Evolutionary conservation across 129 eudicot genomes (phyloP).

Genomic region (Deinandra increscens): DNA sequence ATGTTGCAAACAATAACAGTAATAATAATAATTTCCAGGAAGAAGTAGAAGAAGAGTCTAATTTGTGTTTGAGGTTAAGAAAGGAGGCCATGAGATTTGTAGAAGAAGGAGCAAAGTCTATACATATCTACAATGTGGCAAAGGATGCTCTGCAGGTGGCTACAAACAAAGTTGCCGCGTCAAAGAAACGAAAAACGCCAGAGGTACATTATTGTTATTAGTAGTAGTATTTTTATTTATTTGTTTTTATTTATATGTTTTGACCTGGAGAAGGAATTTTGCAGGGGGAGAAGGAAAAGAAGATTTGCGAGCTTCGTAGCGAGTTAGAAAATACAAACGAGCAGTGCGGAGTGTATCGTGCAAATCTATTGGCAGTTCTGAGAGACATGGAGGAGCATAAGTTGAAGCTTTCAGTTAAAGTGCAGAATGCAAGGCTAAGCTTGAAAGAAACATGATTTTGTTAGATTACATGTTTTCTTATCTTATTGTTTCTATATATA

Average conservation of each 20-base stretch:
- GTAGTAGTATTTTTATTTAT: neutral
- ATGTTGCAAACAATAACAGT: conserved; percentile 14
- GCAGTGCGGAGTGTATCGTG: conserved; percentile 40
- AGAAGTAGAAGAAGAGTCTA: no score
- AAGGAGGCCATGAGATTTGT: conserved; percentile 73
- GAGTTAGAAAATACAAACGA: conserved; percentile 32
- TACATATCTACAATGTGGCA: conserved; percentile 63
- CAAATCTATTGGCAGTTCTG: conserved; percentile 41
- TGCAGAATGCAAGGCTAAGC: conserved; percentile 48
- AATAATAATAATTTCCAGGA: no score
- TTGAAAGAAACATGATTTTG: conserved; percentile 35
- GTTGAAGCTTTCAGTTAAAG: conserved; percentile 46
- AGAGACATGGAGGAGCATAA: conserved; percentile 47
- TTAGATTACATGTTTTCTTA: no score
- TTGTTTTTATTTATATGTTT: neutral
- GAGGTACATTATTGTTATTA: neutral
- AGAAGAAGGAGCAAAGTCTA: conserved; percentile 77
- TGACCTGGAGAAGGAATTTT: neutral
- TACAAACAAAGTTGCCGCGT: conserved; percentile 54
- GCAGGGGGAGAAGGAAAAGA: conserved; percentile 40
- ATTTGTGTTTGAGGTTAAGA: conserved; percentile 37
- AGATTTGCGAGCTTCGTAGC: conserved; percentile 27
- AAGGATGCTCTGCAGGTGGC: conserved; percentile 72
- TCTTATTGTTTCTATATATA: no score
- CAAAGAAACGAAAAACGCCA: conserved; percentile 48